Evolutionary conservation across 345 rosid genomes (phyloP).

Genomic region (Balakata baccata): DNA sequence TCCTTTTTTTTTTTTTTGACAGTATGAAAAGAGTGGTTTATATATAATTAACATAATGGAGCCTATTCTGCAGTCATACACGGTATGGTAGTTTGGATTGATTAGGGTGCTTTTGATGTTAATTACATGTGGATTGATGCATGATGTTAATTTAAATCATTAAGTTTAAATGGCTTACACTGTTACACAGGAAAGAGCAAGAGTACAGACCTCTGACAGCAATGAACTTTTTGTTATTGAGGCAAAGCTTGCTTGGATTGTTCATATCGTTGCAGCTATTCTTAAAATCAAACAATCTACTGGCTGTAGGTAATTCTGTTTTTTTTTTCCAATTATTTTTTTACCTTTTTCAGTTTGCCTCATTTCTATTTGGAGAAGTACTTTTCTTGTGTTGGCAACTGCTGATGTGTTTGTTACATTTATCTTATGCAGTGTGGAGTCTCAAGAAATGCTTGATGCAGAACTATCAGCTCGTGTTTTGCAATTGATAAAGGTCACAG

Average conservation of each 20-base stretch:
- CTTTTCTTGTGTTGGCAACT: conserved; percentile 15
- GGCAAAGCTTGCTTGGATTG: conserved; percentile 95
- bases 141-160: conserved; percentile 10
- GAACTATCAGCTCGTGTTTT: conserved; percentile 98
- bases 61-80: conserved; percentile 89
- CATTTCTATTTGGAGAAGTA: neutral
- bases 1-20: conserved; percentile 24
- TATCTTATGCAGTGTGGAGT: conserved; percentile 67
- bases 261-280: conserved; percentile 92
- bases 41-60: conserved; percentile 86
- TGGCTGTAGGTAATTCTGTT: conserved; percentile 69
- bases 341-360: neutral
- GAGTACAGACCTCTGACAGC: conserved; percentile 51
- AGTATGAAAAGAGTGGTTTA: conserved; percentile 87
- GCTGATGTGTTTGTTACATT: conserved; percentile 8
- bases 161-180: conserved; percentile 22
- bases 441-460: conserved; percentile 96
- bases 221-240: conserved; percentile 76
- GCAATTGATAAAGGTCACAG: conserved; percentile 83
- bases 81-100: conserved; percentile 47
- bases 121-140: neutral
- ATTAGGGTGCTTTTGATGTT: conserved; percentile 6
- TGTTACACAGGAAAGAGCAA: conserved; percentile 82
- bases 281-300: conserved; percentile 82
- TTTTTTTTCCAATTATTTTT: neutral